Conservation (phyloP, 331 rosid genomes). For the Arachis monticola region DNA sequence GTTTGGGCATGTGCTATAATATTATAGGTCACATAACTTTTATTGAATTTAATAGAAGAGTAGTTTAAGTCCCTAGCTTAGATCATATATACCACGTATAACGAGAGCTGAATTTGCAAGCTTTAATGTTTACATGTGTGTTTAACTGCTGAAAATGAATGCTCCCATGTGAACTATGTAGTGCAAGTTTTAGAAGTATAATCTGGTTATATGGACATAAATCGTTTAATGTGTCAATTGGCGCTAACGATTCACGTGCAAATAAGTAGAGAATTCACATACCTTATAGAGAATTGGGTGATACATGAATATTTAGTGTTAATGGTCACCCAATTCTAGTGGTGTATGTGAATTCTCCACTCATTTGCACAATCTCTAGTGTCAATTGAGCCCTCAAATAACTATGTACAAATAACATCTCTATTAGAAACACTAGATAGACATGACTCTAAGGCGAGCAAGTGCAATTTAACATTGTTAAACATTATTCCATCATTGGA, state of each 20-base stretch:
- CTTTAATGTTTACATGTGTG: constrained; percentile 39
- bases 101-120: constrained; percentile 34
- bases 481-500: constrained; percentile 19
- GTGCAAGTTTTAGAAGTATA: constrained; percentile 20
- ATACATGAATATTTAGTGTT: too few species aligned
- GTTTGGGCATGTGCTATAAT: constrained; percentile 39
- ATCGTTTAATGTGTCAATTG: too few species aligned
- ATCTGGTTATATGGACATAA: too few species aligned
- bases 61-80: neutral
- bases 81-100: constrained; percentile 2
- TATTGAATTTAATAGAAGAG: constrained; percentile 36
- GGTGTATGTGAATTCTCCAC: too few species aligned
- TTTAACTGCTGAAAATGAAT: constrained; percentile 46
- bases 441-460: constrained; percentile 35
- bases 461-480: constrained; percentile 27
- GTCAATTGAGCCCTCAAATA: too few species aligned
- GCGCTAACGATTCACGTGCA: too few species aligned
- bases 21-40: constrained; percentile 23
- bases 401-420: neutral
- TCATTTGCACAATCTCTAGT: too few species aligned
- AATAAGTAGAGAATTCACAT: too few species aligned
- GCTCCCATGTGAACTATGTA: constrained; percentile 46
- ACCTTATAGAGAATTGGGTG: too few species aligned
- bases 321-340: too few species aligned
- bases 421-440: constrained; percentile 11